phyloP scores from a whole-genome alignment of 805 yeast species.

The Scheffersomyces coipomensis region DNA sequence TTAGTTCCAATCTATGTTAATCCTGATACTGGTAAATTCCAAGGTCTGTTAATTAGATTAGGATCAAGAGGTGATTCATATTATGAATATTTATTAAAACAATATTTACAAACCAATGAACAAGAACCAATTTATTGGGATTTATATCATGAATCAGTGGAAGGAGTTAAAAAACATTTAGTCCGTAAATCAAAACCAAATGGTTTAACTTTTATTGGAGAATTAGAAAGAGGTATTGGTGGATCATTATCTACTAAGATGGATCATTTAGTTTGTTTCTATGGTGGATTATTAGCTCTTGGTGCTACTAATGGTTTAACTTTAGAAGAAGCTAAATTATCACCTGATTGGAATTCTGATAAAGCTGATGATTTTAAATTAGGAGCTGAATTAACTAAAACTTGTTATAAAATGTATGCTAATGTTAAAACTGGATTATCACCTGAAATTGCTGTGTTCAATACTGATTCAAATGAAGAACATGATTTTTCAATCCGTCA shows the following conservation, averaged over 20 bases:
- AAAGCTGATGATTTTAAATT: slow-evolving; percentile 64
- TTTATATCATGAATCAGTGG: slow-evolving; percentile 75
- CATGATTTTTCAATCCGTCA: slow-evolving; percentile 69
- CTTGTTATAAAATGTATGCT: slow-evolving; percentile 84
- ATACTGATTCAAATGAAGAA: slow-evolving; percentile 43
- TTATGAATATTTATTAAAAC: slow-evolving; percentile 85
- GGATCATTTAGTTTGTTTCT: slow-evolving; percentile 92
- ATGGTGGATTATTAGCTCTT: slow-evolving; percentile 83
- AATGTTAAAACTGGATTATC: slow-evolving; percentile 71
- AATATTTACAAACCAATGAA: slow-evolving; percentile 73
- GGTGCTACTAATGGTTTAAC: slow-evolving; percentile 84
- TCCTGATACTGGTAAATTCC: slow-evolving; percentile 72
- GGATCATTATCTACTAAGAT: slow-evolving; percentile 66
- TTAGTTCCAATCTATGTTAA: slow-evolving; percentile 78
- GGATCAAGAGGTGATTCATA: slow-evolving; percentile 95
- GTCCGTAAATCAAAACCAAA: slow-evolving; percentile 60
- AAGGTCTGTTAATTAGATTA: slow-evolving; percentile 64
- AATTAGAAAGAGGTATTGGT: slow-evolving; percentile 65
- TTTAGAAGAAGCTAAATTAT: slow-evolving; percentile 51
- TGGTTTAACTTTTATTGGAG: slow-evolving; percentile 71
- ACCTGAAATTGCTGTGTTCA: slow-evolving; percentile 88
- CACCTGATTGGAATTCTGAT: slow-evolving; percentile 54
- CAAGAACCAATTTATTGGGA: slow-evolving; percentile 59
- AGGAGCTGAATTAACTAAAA: slow-evolving; percentile 71
- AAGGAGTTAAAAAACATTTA: slow-evolving; percentile 72